Percentiles rank a stretch among this genome's conserved stretches.
Evolutionary conservation across 257 asterid genomes (phyloP).

Genomic region (Linderniella brevidens): DNA sequence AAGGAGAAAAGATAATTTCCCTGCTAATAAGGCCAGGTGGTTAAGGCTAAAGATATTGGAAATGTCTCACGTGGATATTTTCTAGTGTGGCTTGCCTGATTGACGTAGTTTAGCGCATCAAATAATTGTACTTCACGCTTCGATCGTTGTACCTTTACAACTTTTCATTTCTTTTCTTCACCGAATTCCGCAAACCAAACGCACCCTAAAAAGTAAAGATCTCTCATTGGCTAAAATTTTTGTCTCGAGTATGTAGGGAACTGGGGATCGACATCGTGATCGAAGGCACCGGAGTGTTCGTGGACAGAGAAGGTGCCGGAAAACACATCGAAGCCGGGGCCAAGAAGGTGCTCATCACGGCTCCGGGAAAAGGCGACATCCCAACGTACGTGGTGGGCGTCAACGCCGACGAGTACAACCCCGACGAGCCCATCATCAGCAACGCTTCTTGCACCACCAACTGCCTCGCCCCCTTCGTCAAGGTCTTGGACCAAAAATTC

Average conservation of each 20-base stretch:
- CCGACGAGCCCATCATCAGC: constrained; percentile 66
- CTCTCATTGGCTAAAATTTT: too few species aligned
- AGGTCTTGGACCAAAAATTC: constrained; percentile 81
- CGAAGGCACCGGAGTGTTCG: constrained; percentile 94
- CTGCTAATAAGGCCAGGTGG: too few species aligned
- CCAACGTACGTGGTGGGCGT: constrained; percentile 94
- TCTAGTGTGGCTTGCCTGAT: too few species aligned
- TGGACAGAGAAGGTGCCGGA: constrained; percentile 90
- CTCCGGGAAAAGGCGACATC: constrained; percentile 93
- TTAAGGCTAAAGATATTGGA: too few species aligned
- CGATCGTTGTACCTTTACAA: too few species aligned
- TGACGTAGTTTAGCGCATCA: too few species aligned
- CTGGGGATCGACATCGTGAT: constrained; percentile 71
- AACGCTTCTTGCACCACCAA: constrained; percentile 97
- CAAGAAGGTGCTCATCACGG: constrained; percentile 89
- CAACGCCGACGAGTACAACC: constrained; percentile 62
- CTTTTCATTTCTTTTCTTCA: too few species aligned
- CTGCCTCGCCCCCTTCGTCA: constrained; percentile 96
- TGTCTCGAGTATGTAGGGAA: constrained; percentile 28
- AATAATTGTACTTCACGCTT: too few species aligned
- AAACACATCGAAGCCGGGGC: constrained; percentile 88
- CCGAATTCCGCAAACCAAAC: too few species aligned
- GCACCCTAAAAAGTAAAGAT: too few species aligned
- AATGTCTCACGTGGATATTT: too few species aligned
- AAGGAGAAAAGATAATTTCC: too few species aligned